Base-by-base conservation (phyloP, 495 filamentous ascomycete species). In the Bombardia bombarda region DNA sequence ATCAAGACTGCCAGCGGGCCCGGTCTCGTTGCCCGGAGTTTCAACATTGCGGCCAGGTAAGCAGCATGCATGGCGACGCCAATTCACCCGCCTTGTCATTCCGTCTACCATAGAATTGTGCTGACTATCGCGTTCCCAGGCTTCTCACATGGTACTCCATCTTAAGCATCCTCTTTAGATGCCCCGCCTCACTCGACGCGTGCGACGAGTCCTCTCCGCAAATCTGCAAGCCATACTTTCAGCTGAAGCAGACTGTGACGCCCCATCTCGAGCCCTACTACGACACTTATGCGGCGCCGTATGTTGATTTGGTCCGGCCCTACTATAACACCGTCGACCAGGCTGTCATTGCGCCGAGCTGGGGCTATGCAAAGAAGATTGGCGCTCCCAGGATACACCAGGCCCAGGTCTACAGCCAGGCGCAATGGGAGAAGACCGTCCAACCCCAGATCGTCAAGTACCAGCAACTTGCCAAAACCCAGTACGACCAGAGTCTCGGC, bases 251-350 rank as follows among this genome's bases (percentile, higher is more conserved):
- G 3, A 71, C 82, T 30, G 65, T 87, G 35, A 63, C 75, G 21
- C 92, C 93, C 7, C 81, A 92, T 57, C 50, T 93, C 25, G 70
- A 79, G 34, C 93, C 93, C 18, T 96, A 95, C 65, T 97, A 95
- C 58, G 68, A 90, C 46, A 55, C 72, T 24, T 95, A 95, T 52
- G 81, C 82, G 5, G 84, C 83, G 2, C 87, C 85, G 10, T 87
- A 95, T 51, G 77, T 95, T 37, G 77, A 88, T n/a, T 54, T 74
- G 19, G 83, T 75, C 20, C 75, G 77, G 24, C 89, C 89, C 0
- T 93, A 95, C 58, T 78, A 84, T 49, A 51, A 79, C 10, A 67
- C 70, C 2, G 58, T 89, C 48, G 78, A 92, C 47, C 61, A 77
- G 40, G 64, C 72, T 18, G 67, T 93, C 12, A 80, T 84, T 53